Base-by-base conservation (phyloP, 805 yeast genomes). In the Scheffersomyces stipitis region DNA sequence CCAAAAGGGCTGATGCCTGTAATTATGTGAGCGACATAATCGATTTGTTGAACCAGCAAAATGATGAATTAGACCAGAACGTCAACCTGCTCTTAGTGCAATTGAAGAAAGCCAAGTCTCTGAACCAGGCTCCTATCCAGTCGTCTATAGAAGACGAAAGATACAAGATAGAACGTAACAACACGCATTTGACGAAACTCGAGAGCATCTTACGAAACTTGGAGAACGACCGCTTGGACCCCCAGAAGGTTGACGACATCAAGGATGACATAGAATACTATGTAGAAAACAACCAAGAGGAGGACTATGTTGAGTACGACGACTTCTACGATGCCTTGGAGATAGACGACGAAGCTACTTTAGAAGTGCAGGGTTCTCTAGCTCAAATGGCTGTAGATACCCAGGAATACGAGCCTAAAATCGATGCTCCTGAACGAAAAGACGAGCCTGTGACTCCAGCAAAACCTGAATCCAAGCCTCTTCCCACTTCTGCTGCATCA, bases 221-320 rank as follows among this genome's bases (percentile, higher is more conserved):
- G 34, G 96, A 86, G 42, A 86, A 83, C 58, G 91, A 87, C 45
- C 83, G 78, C 31, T 64, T 93, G 44, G 88, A 83, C 26, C 83
- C 89, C 2, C 95, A 85, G 14, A 76, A 78, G 34, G 79, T 91
- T 7, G 82, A 82, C 49, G 82, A 74, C 15, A 78, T 88, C 39
- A 81, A 83, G 56, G 98, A 91, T 36, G 98, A 91, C 59, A 85
- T 91, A 58, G 86, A 78, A 49, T 91, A 93, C 65, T 90, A 87
- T 60, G 93, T 93, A 20, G 98, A 93, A 49, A 85, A 88, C 45
- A 91, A 91, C 56, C 93, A 85, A 60, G 96, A 89, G 38, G 90
- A 81, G 4, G 96, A 90, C 52, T 91, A 89, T 59, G 83, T 90
- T 23, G 97, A 89, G 54, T 96, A 91, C 60, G 96, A 90, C 50